Evolutionary conservation across 1,284 basidiomycete genomes (phyloP), one percentile per base, ranked within the genome.

Genomic region (Marasmius fiardii): DNA sequence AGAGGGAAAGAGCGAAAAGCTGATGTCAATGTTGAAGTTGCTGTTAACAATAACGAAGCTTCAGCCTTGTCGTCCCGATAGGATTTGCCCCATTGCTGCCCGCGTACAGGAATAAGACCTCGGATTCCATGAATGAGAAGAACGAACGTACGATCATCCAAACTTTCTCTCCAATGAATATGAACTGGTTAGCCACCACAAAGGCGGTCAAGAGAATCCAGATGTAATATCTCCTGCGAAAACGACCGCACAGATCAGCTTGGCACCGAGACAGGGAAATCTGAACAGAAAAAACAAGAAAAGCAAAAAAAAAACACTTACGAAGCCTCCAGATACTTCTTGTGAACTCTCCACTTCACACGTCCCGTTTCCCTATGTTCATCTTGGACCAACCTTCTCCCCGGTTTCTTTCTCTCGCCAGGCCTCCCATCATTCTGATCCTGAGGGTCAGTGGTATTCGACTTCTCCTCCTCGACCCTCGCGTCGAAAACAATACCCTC

Each of bases 291-390:
- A 10, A 31, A 10, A 4, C 28, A n/a, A n/a, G n/a, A n/a, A n/a
- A 14, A 55, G 33, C 62, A 43, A 14, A 54, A 33, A 62, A 60
- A 47, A 44, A 53, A 37, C 33, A 67, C 67, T 44, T 49, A 85
- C 83, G 85, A 86, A 43, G 85, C 86, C 62, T 80, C 77, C 56
- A 94, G 74, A 67, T 93, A 93, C 12, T 82, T 86, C 60, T 86
- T 84, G 67, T 94, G 93, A 44, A 92, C 86, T 1, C 70, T 67
- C 86, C 87, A 90, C 65, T 92, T 90, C 34, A 94, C 91, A 51
- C 82, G 80, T 2, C 91, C 91, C 1, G 79, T 76, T 41, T 88
- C 85, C 20, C 91, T 74, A 61, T 86, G 84, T 65, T 90, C 88
- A 52, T 86, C 86, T 57, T 85, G 79, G 11, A 90, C 70, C 6